These are phyloP conservation scores for Crithidia acanthocephali DNA, from an alignment of 208 protist species.

Conservation along the genomic window DNA sequence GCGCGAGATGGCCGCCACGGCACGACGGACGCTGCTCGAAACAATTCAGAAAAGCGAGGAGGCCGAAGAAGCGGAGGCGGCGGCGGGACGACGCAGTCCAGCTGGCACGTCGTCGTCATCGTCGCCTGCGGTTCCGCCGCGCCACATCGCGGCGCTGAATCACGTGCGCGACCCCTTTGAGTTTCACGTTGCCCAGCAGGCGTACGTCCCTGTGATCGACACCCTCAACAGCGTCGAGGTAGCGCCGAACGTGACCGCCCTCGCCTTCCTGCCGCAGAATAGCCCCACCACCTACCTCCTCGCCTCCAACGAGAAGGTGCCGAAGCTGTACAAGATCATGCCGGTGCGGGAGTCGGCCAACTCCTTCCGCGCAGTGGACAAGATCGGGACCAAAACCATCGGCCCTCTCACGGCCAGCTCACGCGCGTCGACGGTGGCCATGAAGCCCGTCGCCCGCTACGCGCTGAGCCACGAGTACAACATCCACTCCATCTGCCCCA, in stretches of 20 bases:
- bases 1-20: constrained; percentile 29
- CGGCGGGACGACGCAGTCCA: not conserved
- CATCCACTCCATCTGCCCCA: constrained; percentile 82
- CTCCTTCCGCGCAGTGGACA: constrained; percentile 72
- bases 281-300: constrained; percentile 73
- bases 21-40: constrained; percentile 33
- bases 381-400: constrained; percentile 56
- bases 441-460: constrained; percentile 78
- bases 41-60: constrained; percentile 27
- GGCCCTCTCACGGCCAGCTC: constrained; percentile 51
- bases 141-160: constrained; percentile 19
- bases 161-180: constrained; percentile 54
- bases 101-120: not conserved
- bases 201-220: constrained; percentile 87
- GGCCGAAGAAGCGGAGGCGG: constrained; percentile 20
- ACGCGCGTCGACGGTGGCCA: constrained; percentile 49
- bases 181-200: constrained; percentile 67
- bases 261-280: constrained; percentile 77
- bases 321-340: constrained; percentile 87
- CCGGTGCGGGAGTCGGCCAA: constrained; percentile 59
- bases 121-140: not conserved
- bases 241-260: constrained; percentile 66
- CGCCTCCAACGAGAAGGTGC: constrained; percentile 85
- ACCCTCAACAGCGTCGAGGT: constrained; percentile 88
- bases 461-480: constrained; percentile 87